A percentile compares a stretch with the other conserved stretches of the same genome.
Evolutionary conservation across 2,329 filamentous ascomycete genomes (phyloP).

Genomic region (Juglanconis juglandina): DNA sequence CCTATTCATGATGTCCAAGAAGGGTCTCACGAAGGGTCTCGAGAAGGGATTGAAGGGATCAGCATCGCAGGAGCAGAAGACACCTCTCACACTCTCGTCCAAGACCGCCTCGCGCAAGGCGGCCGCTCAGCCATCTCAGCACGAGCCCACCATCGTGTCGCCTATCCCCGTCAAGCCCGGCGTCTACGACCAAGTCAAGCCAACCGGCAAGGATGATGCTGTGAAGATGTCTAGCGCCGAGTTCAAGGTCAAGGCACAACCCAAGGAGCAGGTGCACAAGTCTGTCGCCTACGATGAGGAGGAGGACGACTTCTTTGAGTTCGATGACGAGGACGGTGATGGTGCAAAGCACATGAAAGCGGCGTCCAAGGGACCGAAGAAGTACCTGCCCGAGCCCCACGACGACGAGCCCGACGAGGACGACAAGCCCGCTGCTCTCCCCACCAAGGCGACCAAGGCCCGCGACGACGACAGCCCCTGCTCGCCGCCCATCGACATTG

Average conservation of each 20-base stretch:
- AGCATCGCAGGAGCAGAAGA: background rate
- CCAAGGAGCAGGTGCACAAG: background rate
- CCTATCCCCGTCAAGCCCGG: too few relatives aligned
- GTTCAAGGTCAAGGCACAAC: background rate
- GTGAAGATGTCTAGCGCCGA: slow-evolving; percentile 2
- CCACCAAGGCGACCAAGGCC: background rate
- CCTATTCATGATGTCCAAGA: slow-evolving; percentile 16
- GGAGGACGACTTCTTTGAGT: slow-evolving; percentile 10
- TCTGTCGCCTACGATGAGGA: slow-evolving; percentile 4
- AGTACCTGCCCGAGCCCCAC: slow-evolving; percentile 6
- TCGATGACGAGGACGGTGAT: slow-evolving; percentile 10
- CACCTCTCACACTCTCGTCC: background rate
- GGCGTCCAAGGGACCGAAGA: background rate
- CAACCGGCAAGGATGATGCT: background rate
- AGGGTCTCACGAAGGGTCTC: slow-evolving; percentile 1
- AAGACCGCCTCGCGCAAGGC: background rate
- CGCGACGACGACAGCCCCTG: background rate
- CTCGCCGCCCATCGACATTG: slow-evolving; percentile 6
- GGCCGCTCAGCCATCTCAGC: background rate
- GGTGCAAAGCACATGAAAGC: background rate
- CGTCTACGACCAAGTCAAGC: background rate
- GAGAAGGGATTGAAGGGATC: too few relatives aligned
- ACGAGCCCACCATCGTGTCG: background rate
- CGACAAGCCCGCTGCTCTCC: background rate
- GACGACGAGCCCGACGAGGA: background rate